Percentiles rank a stretch among this genome's conserved stretches.
phyloP scores from a whole-genome alignment of 371 early-diverging fungal species.

The Actinomortierella wolfii region DNA sequence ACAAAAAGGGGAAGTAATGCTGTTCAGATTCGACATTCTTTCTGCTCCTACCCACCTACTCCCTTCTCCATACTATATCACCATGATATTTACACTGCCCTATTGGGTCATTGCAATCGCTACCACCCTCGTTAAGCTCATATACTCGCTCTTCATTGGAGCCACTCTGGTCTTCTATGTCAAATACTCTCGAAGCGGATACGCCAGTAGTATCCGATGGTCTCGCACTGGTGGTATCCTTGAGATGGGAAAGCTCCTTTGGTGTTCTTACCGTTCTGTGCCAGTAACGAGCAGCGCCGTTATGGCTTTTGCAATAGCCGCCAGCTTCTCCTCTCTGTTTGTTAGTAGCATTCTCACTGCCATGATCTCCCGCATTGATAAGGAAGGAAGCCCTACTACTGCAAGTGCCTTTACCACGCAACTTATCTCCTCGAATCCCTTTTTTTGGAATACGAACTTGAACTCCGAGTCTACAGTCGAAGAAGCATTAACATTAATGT shows the following conservation, averaged over 20 bases:
- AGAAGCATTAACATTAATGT: background rate
- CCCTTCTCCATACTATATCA: too few relatives aligned
- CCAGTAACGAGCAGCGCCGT: constrained; percentile 3
- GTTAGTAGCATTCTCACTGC: constrained; percentile 1
- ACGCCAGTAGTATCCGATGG: constrained; percentile 13
- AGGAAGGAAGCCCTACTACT: background rate
- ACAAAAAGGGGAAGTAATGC: too few relatives aligned
- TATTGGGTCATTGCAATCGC: too few relatives aligned
- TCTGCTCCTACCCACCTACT: too few relatives aligned
- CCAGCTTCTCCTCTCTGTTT: background rate
- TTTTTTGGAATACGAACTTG: constrained; percentile 5
- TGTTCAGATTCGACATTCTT: too few relatives aligned
- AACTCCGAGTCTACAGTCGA: background rate
- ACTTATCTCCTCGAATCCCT: too few relatives aligned
- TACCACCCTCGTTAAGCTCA: constrained; percentile 3
- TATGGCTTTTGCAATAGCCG: background rate
- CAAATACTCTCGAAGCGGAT: background rate
- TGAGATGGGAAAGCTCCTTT: constrained; percentile 4
- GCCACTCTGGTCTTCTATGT: constrained; percentile 2
- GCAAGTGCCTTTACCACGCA: background rate
- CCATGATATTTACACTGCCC: too few relatives aligned
- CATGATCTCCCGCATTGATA: background rate
- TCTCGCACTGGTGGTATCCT: constrained; percentile 13
- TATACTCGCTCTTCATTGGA: constrained; percentile 1
- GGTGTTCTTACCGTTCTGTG: background rate